Evolutionary conservation across 1,139 yeast species (phyloP).

Genomic region (Yamadazyma dendronema): DNA sequence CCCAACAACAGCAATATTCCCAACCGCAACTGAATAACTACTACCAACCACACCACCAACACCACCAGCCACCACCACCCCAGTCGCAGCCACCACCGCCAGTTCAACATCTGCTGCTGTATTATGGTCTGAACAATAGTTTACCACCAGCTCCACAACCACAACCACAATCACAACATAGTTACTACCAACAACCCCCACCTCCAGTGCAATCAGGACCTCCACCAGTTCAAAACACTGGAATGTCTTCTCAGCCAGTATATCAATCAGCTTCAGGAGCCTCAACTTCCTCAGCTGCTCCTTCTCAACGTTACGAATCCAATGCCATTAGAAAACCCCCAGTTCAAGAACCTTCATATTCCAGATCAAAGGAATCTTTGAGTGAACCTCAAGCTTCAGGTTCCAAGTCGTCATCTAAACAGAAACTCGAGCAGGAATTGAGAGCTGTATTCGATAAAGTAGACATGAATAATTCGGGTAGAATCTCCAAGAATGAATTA

Average conservation of each 20-base stretch:
- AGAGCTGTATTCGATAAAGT: slow-evolving; percentile 55
- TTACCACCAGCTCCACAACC: slow-evolving; percentile 14
- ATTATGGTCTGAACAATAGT: slow-evolving; percentile 14
- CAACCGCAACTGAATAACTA: slow-evolving; percentile 12
- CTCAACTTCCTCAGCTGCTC: slow-evolving; percentile 7
- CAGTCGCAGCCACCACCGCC: slow-evolving; percentile 11
- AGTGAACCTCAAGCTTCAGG: slow-evolving; percentile 10
- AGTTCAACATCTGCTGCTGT: slow-evolving; percentile 8
- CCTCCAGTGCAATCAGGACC: slow-evolving; percentile 12
- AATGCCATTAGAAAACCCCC: slow-evolving; percentile 19
- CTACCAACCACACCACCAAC: slow-evolving; percentile 12
- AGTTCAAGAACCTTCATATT: slow-evolving; percentile 2
- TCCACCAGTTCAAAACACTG: slow-evolving; percentile 7
- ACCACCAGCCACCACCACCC: slow-evolving; percentile 11
- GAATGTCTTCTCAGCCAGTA: slow-evolving; percentile 4
- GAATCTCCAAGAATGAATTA: slow-evolving; percentile 57
- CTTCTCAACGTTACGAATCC: slow-evolving; percentile 15
- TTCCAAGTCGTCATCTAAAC: slow-evolving; percentile 23
- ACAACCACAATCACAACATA: slow-evolving; percentile 12
- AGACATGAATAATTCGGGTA: slow-evolving; percentile 55
- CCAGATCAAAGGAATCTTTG: slow-evolving; percentile 17
- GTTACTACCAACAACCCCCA: slow-evolving; percentile 9
- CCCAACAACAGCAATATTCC: slow-evolving; percentile 9
- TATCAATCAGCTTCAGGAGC: slow-evolving; percentile 4
- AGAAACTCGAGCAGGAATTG: slow-evolving; percentile 49